Percentiles rank a stretch among this genome's conserved stretches.
phyloP scores from a whole-genome alignment of 805 yeast genomes.

The Scheffersomyces amazonensis region DNA sequence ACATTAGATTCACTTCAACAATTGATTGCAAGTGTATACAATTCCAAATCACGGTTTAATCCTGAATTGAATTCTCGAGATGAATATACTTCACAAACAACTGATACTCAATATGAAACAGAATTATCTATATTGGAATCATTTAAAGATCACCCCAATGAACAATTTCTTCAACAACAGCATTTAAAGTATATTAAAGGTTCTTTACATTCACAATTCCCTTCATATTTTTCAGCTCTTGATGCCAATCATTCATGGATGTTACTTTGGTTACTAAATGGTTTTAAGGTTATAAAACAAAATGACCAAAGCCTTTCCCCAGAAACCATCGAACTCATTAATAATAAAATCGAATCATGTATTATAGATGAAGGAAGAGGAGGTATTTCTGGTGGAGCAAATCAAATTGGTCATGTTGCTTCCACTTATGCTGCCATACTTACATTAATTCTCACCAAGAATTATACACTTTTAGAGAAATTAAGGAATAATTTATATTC shows the following conservation, averaged over 20 bases:
- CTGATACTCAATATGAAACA: conserved; percentile 32
- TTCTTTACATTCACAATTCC: conserved; percentile 31
- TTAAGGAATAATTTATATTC: conserved; percentile 42
- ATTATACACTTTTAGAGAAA: conserved; percentile 25
- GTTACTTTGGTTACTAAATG: conserved; percentile 76
- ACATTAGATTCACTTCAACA: not conserved
- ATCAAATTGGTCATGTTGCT: conserved; percentile 83
- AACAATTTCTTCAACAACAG: conserved; percentile 15
- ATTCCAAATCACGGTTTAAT: not conserved
- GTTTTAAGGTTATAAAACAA: conserved; percentile 15
- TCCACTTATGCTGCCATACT: conserved; percentile 76
- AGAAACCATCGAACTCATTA: conserved; percentile 23
- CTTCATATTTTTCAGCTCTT: conserved; percentile 56
- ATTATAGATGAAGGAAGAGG: conserved; percentile 30
- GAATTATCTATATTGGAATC: conserved; percentile 18
- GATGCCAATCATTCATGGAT: conserved; percentile 96
- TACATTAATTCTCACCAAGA: conserved; percentile 54
- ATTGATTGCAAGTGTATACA: not conserved
- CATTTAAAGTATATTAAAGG: conserved; percentile 45
- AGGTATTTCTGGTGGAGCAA: conserved; percentile 84
- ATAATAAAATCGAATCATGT: conserved; percentile 21
- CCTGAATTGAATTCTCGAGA: too few species aligned
- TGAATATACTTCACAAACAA: conserved; percentile 31
- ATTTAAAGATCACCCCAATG: conserved; percentile 4
- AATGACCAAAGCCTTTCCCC: conserved; percentile 34